Evolutionary conservation across 352 stramenopile genomes (phyloP).

Genomic region (Globisporangium paddicum): DNA sequence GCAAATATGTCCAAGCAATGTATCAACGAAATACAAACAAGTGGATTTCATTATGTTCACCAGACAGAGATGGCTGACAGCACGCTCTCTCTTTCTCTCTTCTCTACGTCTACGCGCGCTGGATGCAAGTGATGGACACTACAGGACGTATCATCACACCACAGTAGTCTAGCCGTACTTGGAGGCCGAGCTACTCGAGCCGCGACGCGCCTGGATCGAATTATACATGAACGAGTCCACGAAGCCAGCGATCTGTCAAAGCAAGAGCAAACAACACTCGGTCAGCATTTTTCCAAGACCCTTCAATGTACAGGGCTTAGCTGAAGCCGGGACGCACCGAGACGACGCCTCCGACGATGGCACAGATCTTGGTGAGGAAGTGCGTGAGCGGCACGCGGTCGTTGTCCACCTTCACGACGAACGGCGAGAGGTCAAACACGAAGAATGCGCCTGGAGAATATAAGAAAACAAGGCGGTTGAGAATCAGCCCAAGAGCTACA

Average conservation of each 20-base stretch:
- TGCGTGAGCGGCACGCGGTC: constrained; percentile 75
- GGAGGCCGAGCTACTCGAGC: constrained; percentile 15
- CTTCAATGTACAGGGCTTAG: too few species aligned
- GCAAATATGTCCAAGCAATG: background rate
- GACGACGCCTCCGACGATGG: constrained; percentile 78
- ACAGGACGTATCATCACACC: background rate
- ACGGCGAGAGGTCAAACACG: constrained; percentile 81
- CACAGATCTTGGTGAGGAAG: constrained; percentile 83
- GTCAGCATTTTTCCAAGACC: background rate
- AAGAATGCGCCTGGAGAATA: constrained; percentile 60
- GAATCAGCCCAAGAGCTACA: background rate
- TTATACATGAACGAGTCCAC: constrained; percentile 87
- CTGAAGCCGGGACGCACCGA: constrained; percentile 36
- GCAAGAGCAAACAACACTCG: background rate
- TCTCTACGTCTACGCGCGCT: background rate
- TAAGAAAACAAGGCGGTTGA: background rate
- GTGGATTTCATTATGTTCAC: background rate
- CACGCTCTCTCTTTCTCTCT: background rate
- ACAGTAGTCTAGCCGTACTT: constrained; percentile 22
- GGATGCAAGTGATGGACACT: background rate
- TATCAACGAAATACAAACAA: background rate
- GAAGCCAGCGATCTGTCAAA: constrained; percentile 77
- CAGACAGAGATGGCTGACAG: background rate
- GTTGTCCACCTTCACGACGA: constrained; percentile 85
- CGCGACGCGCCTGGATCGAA: constrained; percentile 57